Percentiles rank a stretch among this genome's conserved stretches.
These are phyloP conservation scores for Chenopodium formosanum DNA, from an alignment of 148 eudicot species.

Conservation along the genomic window DNA sequence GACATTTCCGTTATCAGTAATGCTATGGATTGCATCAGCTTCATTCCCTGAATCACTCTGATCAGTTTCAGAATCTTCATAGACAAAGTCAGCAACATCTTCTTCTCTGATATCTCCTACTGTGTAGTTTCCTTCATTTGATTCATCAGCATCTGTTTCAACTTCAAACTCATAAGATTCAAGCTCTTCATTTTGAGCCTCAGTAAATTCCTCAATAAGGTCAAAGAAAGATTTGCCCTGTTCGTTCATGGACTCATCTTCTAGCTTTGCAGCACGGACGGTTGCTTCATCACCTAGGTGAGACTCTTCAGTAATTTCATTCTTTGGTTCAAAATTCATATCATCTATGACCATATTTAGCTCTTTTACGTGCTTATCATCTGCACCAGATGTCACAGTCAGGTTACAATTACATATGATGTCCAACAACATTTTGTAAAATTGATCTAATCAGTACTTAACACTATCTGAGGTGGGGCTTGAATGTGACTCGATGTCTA, in stretches of 20 bases:
- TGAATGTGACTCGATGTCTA: neutral
- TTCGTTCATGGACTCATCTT: constrained; percentile 1
- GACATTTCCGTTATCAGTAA: neutral
- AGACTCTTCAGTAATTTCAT: neutral
- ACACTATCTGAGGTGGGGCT: neutral
- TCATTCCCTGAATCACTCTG: neutral
- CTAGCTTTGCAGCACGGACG: neutral
- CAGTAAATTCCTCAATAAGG: neutral
- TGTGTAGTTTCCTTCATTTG: neutral
- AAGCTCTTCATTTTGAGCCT: constrained; percentile 10
- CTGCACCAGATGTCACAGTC: constrained; percentile 9
- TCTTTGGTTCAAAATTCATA: constrained; percentile 5
- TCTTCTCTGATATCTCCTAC: neutral
- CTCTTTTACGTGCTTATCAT: constrained; percentile 17
- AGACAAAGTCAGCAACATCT: neutral
- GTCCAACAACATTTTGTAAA: neutral
- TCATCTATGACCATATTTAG: constrained; percentile 1
- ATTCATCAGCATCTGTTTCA: constrained; percentile 15
- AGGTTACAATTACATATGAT: constrained; percentile 2
- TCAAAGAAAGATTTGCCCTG: constrained; percentile 2
- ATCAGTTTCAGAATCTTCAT: neutral
- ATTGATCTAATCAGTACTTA: neutral
- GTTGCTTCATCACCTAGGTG: constrained; percentile 7
- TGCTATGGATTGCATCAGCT: neutral
- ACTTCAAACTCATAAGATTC: constrained; percentile 6